Evolutionary conservation across 257 asterid species (phyloP).

Genomic region (Ballota nigra): DNA sequence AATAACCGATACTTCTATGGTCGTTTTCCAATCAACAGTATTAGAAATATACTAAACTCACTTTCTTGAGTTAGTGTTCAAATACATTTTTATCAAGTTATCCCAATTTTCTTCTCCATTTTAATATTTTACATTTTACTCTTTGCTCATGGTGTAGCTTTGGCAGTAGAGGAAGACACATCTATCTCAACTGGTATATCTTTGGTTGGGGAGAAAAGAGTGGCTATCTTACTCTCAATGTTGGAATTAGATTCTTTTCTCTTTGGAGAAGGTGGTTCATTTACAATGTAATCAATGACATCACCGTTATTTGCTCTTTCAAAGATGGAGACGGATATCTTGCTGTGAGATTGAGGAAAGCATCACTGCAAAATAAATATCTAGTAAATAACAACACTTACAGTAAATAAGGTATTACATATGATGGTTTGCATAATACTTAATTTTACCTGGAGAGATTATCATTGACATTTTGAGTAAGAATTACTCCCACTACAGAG

Average conservation of each 20-base stretch:
- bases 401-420: neutral
- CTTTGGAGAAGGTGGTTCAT: too few relatives aligned
- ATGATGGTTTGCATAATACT: neutral
- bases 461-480: constrained; percentile 64
- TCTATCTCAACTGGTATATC: too few relatives aligned
- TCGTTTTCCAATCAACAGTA: constrained; percentile 58
- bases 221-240: too few relatives aligned
- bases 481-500: constrained; percentile 55
- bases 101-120: constrained; percentile 41
- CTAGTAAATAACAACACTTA: neutral
- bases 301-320: too few relatives aligned
- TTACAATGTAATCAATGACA: too few relatives aligned
- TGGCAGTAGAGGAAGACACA: too few relatives aligned
- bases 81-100: constrained; percentile 32
- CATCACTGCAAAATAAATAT: constrained; percentile 37
- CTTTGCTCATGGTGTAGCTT: too few relatives aligned
- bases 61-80: neutral
- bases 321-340: too few relatives aligned
- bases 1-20: constrained; percentile 33
- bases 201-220: too few relatives aligned
- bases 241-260: too few relatives aligned
- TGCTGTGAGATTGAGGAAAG: constrained; percentile 29
- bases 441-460: constrained; percentile 44
- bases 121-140: too few relatives aligned
- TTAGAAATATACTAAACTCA: constrained; percentile 21